These are phyloP conservation scores for Neolentinus lepideus DNA, from an alignment of 1,284 basidiomycete genomes.

Conservation along the genomic window DNA sequence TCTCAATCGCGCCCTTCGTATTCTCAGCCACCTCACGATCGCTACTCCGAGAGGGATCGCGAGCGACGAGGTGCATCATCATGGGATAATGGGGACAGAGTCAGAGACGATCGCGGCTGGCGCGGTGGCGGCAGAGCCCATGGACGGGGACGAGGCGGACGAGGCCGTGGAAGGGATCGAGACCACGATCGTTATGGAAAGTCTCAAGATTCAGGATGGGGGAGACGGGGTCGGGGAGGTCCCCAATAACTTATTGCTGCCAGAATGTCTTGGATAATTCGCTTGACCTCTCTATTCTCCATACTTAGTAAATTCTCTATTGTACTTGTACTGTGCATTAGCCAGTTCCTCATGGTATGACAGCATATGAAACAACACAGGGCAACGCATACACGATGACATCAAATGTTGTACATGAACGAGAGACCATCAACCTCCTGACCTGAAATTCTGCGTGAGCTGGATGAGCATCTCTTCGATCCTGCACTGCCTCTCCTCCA, in stretches of 20 bases:
- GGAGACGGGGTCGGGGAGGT: slow-evolving; percentile 14
- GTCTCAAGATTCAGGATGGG: slow-evolving; percentile 51
- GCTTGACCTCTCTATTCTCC: neutral
- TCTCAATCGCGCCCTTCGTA: slow-evolving; percentile 4
- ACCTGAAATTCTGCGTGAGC: slow-evolving; percentile 12
- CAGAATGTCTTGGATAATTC: neutral
- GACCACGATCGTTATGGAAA: slow-evolving; percentile 21
- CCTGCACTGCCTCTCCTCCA: slow-evolving; percentile 56
- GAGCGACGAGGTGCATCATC: slow-evolving; percentile 8
- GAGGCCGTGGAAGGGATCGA: slow-evolving; percentile 26
- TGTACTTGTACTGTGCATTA: neutral
- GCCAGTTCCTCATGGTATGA: neutral
- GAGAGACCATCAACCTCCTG: neutral
- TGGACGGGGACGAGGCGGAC: slow-evolving; percentile 15
- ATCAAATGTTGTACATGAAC: no score
- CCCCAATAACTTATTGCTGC: neutral
- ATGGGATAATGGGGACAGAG: slow-evolving; percentile 11
- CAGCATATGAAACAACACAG: neutral
- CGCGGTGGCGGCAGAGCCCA: slow-evolving; percentile 9
- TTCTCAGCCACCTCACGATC: slow-evolving; percentile 10
- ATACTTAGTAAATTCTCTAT: neutral
- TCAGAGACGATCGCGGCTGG: slow-evolving; percentile 15
- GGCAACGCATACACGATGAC: neutral
- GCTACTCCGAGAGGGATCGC: slow-evolving; percentile 13
- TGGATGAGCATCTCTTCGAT: slow-evolving; percentile 54